Evolutionary conservation across 108 stramenopile genomes (phyloP).

Genomic region (Skeletonema costatum): DNA sequence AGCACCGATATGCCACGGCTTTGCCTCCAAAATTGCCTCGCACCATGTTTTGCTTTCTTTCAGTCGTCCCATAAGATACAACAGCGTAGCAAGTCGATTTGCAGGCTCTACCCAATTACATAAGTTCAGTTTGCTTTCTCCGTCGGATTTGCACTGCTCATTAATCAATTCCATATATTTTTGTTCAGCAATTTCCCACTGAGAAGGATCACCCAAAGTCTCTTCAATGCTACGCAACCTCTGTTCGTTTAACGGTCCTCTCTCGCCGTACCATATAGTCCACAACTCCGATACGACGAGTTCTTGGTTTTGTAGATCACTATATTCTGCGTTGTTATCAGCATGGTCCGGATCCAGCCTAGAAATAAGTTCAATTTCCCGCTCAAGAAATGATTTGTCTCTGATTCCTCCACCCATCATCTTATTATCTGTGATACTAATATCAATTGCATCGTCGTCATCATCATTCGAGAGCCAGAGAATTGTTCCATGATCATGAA

Average conservation of each 20-base stretch:
- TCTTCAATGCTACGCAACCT: conserved; percentile 29
- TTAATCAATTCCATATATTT: conserved; percentile 52
- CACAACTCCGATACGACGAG: conserved; percentile 23
- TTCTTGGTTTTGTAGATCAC: conserved; percentile 8
- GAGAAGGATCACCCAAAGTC: conserved; percentile 35
- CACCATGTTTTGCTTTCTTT: conserved; percentile 61
- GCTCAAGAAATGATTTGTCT: background rate
- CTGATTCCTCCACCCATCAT: background rate
- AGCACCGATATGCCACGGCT: conserved; percentile 87
- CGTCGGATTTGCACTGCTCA: conserved; percentile 47
- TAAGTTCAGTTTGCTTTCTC: conserved; percentile 19
- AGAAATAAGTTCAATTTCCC: conserved; percentile 24
- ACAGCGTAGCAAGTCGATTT: conserved; percentile 77
- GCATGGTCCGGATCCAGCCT: conserved; percentile 28
- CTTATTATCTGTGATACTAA: background rate
- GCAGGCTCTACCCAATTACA: conserved; percentile 73
- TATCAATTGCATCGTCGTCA: background rate
- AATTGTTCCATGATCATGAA: background rate
- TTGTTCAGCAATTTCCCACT: conserved; percentile 60
- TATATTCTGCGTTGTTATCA: background rate
- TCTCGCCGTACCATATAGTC: conserved; percentile 39
- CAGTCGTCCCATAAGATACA: conserved; percentile 60
- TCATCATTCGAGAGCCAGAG: background rate
- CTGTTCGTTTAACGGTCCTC: conserved; percentile 28
- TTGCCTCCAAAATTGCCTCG: conserved; percentile 62